A percentile compares a stretch with the other conserved stretches of the same genome.
phyloP scores from a whole-genome alignment of 1,284 basidiomycete genomes.

The Ganoderma meredithae region DNA sequence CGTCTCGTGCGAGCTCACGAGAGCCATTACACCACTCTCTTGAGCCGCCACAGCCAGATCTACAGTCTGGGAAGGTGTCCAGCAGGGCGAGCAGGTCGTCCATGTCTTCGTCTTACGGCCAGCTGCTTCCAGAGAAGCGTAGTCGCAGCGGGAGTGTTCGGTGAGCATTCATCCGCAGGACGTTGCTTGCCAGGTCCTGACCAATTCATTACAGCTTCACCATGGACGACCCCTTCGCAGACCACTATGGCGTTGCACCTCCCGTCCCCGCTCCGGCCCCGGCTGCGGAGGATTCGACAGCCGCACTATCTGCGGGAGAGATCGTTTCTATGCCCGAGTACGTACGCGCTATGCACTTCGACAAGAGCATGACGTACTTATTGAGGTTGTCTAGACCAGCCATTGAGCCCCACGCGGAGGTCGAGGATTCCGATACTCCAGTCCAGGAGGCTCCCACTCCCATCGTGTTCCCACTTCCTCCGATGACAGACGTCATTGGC shows the following conservation, averaged over 20 bases:
- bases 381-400: conserved; percentile 16
- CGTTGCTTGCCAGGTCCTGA: background rate
- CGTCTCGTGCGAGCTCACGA: conserved; percentile 22
- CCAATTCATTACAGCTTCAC: conserved; percentile 39
- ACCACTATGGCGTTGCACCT: conserved; percentile 24
- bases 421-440: conserved; percentile 5
- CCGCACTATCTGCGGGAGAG: conserved; percentile 36
- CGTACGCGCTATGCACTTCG: conserved; percentile 1
- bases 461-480: conserved; percentile 45
- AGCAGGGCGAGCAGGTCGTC: conserved; percentile 41
- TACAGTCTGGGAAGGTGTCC: conserved; percentile 31
- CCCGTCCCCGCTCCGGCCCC: background rate
- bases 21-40: conserved; percentile 4
- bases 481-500: conserved; percentile 47
- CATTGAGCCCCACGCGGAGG: conserved; percentile 17
- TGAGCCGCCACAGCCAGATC: background rate
- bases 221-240: conserved; percentile 49
- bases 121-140: conserved; percentile 38
- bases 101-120: conserved; percentile 40
- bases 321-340: conserved; percentile 37
- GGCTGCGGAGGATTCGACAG: conserved; percentile 24
- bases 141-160: conserved; percentile 43
- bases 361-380: background rate
- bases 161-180: conserved; percentile 34
- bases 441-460: conserved; percentile 33